Percentiles rank a stretch among this genome's conserved stretches.
phyloP scores from a whole-genome alignment of 495 filamentous ascomycete genomes.

The Annulohypoxylon bovei region DNA sequence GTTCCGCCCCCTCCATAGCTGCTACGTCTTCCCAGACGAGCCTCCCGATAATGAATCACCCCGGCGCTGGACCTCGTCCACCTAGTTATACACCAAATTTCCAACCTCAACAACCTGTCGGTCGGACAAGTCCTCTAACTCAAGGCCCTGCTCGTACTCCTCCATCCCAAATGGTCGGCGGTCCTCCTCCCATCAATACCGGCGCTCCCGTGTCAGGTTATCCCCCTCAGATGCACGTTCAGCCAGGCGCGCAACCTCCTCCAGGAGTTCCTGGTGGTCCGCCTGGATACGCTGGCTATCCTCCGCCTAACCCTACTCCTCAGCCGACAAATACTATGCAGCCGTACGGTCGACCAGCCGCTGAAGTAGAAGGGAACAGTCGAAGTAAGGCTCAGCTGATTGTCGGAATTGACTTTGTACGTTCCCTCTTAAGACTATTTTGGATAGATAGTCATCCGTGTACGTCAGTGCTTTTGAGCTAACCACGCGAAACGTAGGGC shows the following conservation, averaged over 20 bases:
- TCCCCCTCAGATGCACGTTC: slow-evolving; percentile 63
- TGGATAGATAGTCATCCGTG: background rate
- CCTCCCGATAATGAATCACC: slow-evolving; percentile 67
- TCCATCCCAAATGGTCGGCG: slow-evolving; percentile 71
- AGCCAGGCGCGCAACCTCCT: slow-evolving; percentile 61
- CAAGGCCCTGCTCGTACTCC: slow-evolving; percentile 61
- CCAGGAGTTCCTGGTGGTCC: slow-evolving; percentile 59
- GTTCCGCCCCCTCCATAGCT: slow-evolving; percentile 54
- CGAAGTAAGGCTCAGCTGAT: slow-evolving; percentile 83
- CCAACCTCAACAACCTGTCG: slow-evolving; percentile 60
- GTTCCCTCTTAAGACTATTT: slow-evolving; percentile 42
- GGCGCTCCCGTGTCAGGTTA: slow-evolving; percentile 62
- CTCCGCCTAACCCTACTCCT: slow-evolving; percentile 55
- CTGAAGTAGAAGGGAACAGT: slow-evolving; percentile 88
- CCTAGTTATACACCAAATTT: slow-evolving; percentile 79
- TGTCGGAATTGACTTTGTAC: slow-evolving; percentile 83
- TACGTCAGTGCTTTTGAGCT: slow-evolving; percentile 25
- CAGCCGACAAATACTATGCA: slow-evolving; percentile 49
- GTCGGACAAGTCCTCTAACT: slow-evolving; percentile 59
- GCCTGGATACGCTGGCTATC: slow-evolving; percentile 55
- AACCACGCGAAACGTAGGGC: slow-evolving; percentile 58
- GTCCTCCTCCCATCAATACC: slow-evolving; percentile 78
- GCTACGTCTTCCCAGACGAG: slow-evolving; percentile 60
- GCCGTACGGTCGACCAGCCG: slow-evolving; percentile 57
- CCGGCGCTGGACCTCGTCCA: slow-evolving; percentile 67